A percentile compares a stretch with the other conserved stretches of the same genome.
These are phyloP conservation scores for Rhizoclosmatium globosum DNA, from an alignment of 192 early-diverging fungal species.

Conservation along the genomic window DNA sequence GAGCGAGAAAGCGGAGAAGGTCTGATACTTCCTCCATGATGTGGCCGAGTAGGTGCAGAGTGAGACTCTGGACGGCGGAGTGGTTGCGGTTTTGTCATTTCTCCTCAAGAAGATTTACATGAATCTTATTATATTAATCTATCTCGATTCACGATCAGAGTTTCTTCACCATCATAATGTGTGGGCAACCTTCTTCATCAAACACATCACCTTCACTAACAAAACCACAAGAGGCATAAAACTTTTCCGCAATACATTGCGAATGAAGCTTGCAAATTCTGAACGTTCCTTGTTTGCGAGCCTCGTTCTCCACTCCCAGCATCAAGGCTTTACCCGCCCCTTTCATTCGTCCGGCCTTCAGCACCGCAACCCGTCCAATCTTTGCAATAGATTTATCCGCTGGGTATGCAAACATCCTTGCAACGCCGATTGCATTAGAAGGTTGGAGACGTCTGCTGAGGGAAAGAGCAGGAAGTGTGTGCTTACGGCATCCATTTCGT, in stretches of 20 bases:
- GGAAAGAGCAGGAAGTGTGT: slow-evolving; percentile 25
- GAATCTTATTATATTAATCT: background rate
- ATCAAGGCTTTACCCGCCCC: slow-evolving; percentile 21
- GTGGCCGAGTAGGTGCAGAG: background rate
- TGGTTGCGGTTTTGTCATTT: background rate
- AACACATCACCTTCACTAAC: slow-evolving; percentile 22
- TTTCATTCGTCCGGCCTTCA: slow-evolving; percentile 3
- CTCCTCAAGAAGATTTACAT: background rate
- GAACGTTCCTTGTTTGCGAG: slow-evolving; percentile 1
- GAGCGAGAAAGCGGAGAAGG: background rate
- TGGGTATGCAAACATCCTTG: slow-evolving; percentile 15
- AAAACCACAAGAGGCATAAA: slow-evolving; percentile 22
- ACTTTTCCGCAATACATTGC: slow-evolving; percentile 5
- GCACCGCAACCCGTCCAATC: slow-evolving; percentile 31
- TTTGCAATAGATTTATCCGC: slow-evolving; percentile 9
- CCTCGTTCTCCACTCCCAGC: slow-evolving; percentile 18
- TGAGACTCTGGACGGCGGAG: background rate
- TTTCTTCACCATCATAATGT: slow-evolving; percentile 24
- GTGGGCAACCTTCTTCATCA: slow-evolving; percentile 19
- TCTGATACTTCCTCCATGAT: too few species aligned
- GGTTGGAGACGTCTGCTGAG: background rate
- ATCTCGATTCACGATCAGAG: background rate
- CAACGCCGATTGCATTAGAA: slow-evolving; percentile 17
- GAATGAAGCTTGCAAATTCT: slow-evolving; percentile 10
- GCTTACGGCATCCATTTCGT: slow-evolving; percentile 23